phyloP scores from a whole-genome alignment of 2,329 filamentous ascomycete genomes.

The Blumeriella jaapii region DNA sequence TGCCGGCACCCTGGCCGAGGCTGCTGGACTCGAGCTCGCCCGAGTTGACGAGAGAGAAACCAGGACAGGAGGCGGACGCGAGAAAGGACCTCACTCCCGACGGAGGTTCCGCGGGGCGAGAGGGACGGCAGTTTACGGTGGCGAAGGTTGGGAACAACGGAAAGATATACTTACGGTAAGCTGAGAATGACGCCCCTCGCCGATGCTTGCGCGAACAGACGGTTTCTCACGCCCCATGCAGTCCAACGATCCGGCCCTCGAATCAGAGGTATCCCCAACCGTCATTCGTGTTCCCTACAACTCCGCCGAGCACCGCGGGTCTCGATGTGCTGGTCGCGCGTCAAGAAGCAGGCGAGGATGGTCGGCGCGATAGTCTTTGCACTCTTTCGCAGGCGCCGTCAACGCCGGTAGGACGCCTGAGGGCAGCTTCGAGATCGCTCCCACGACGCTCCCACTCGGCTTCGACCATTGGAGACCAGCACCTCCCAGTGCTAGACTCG shows the following conservation, averaged over 20 bases:
- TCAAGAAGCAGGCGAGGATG: conserved; percentile 19
- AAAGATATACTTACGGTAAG: conserved; percentile 70
- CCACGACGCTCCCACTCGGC: conserved; percentile 58
- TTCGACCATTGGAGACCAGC: conserved; percentile 61
- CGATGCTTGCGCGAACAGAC: too few relatives aligned
- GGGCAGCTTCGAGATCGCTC: conserved; percentile 6
- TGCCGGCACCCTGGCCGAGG: conserved; percentile 19
- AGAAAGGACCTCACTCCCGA: conserved; percentile 49
- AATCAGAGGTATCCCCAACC: conserved; percentile 51
- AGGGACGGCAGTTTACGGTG: conserved; percentile 49
- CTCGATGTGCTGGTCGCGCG: conserved; percentile 35
- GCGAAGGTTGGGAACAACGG: conserved; percentile 76
- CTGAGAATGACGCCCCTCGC: too few relatives aligned
- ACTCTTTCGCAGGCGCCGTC: conserved; percentile 23
- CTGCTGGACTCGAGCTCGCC: conserved; percentile 14
- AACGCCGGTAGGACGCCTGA: conserved; percentile 31
- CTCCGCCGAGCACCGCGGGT: conserved; percentile 47
- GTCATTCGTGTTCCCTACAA: conserved; percentile 47
- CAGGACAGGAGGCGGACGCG: conserved; percentile 34
- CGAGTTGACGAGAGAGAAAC: conserved; percentile 18
- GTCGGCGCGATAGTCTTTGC: conserved; percentile 23
- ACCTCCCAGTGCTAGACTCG: conserved; percentile 36
- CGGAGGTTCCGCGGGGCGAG: conserved; percentile 41
- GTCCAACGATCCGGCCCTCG: conserved; percentile 49
- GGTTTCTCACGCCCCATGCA: too few relatives aligned